Conservation (phyloP, 192 early-diverging fungal genomes). For the Linnemannia zychae region DNA sequence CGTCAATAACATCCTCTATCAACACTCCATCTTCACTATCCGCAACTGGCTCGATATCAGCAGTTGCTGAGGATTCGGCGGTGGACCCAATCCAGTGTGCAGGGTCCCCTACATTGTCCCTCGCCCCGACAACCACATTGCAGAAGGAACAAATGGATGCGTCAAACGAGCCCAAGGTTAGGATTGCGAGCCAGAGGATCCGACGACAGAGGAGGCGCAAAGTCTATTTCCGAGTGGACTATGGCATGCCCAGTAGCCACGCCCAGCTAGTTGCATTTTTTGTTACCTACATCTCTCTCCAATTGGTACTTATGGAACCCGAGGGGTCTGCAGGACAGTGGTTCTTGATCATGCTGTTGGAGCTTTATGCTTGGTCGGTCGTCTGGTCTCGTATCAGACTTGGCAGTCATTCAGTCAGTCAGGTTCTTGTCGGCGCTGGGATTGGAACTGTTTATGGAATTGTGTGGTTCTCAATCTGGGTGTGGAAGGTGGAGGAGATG, state of each 20-base stretch:
- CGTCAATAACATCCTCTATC: neutral
- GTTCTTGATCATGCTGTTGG: constrained; percentile 51
- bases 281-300: constrained; percentile 62
- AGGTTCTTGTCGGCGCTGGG: constrained; percentile 54
- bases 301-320: constrained; percentile 54
- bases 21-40: neutral
- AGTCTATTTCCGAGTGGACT: constrained; percentile 57
- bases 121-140: constrained; percentile 40
- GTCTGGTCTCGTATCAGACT: constrained; percentile 60
- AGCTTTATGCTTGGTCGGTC: constrained; percentile 52
- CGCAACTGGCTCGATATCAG: neutral
- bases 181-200: constrained; percentile 23
- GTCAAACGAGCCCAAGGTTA: constrained; percentile 30
- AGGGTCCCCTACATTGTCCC: constrained; percentile 26
- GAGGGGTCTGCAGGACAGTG: constrained; percentile 49
- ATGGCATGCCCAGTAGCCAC: constrained; percentile 84
- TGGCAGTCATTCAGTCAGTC: constrained; percentile 48
- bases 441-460: constrained; percentile 49
- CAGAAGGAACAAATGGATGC: constrained; percentile 46
- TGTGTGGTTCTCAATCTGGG: constrained; percentile 55
- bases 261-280: constrained; percentile 79
- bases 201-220: constrained; percentile 45
- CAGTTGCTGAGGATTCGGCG: neutral
- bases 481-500: constrained; percentile 54
- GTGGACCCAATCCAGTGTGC: constrained; percentile 15